Conservation (phyloP, 306 rosid genomes). For the Castanospermum australe region DNA sequence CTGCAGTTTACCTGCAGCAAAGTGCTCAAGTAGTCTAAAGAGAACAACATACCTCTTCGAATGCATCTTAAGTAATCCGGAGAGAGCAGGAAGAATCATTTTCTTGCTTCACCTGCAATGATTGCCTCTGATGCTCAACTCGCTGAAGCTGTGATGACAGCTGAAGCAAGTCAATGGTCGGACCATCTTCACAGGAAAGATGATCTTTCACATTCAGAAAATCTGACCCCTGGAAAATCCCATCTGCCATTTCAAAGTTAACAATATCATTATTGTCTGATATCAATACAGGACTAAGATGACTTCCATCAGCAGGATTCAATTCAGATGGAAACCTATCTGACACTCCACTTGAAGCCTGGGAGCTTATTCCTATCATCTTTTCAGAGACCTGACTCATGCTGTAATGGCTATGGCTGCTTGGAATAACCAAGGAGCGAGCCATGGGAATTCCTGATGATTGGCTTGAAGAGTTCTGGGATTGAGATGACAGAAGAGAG, state of each 20-base stretch:
- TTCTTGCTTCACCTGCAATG: conserved; percentile 62
- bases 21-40: neutral
- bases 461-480: conserved; percentile 65
- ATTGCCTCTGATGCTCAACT: conserved; percentile 65
- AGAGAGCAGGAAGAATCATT: conserved; percentile 60
- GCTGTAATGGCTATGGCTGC: conserved; percentile 50
- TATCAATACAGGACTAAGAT: conserved; percentile 43
- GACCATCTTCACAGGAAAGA: conserved; percentile 45
- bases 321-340: conserved; percentile 52
- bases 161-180: conserved; percentile 74
- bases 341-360: conserved; percentile 47
- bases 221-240: conserved; percentile 53
- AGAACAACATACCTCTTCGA: conserved; percentile 30
- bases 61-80: conserved; percentile 47
- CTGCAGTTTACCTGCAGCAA: neutral
- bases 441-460: conserved; percentile 52
- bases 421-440: conserved; percentile 41
- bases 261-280: conserved; percentile 43
- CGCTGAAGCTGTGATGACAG: conserved; percentile 82
- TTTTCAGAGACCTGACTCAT: conserved; percentile 51
- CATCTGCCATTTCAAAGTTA: conserved; percentile 53
- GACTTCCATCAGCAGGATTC: conserved; percentile 45
- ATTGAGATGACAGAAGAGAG: conserved; percentile 98
- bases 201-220: conserved; percentile 43
- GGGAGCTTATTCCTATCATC: conserved; percentile 53